A percentile compares a stretch with the other conserved stretches of the same genome.
These are phyloP conservation scores for Geotrichum candidum DNA, from an alignment of 1,139 yeast species.

Conservation along the genomic window DNA sequence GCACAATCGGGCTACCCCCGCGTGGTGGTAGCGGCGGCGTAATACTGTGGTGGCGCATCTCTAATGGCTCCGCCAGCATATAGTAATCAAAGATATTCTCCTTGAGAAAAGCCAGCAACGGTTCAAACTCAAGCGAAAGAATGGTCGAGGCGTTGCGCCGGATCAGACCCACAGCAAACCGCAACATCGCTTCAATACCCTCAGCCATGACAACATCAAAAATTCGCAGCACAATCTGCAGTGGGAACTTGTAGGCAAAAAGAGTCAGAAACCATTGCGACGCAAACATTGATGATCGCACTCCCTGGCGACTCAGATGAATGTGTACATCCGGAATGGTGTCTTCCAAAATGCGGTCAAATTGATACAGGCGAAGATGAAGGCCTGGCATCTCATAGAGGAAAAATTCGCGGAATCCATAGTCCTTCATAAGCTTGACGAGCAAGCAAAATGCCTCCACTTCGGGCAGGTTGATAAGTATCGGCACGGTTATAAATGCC, in stretches of 20 bases:
- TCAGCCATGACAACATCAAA: constrained; percentile 83
- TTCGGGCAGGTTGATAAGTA: constrained; percentile 73
- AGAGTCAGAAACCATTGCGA: constrained; percentile 93
- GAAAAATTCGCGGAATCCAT: constrained; percentile 68
- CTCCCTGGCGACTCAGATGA: constrained; percentile 78
- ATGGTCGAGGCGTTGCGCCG: constrained; percentile 56
- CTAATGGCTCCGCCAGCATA: constrained; percentile 34
- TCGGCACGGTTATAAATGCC: constrained; percentile 86
- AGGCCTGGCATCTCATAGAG: constrained; percentile 92
- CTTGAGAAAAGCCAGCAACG: constrained; percentile 66
- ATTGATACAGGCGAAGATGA: constrained; percentile 76
- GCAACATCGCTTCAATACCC: constrained; percentile 76
- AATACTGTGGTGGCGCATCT: not conserved
- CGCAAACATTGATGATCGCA: constrained; percentile 88
- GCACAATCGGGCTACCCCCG: constrained; percentile 12
- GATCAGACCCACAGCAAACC: constrained; percentile 76
- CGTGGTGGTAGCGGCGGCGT: constrained; percentile 5
- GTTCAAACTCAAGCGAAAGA: constrained; percentile 63
- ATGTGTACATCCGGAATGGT: constrained; percentile 60
- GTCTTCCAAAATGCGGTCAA: constrained; percentile 76
- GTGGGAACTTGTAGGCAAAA: constrained; percentile 89
- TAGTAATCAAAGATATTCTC: constrained; percentile 71
- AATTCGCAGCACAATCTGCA: constrained; percentile 73
- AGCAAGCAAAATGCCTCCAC: constrained; percentile 80
- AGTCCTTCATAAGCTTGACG: constrained; percentile 77